Evolutionary conservation across 1,139 yeast genomes (phyloP).

Genomic region (Suhomyces bribrorum): DNA sequence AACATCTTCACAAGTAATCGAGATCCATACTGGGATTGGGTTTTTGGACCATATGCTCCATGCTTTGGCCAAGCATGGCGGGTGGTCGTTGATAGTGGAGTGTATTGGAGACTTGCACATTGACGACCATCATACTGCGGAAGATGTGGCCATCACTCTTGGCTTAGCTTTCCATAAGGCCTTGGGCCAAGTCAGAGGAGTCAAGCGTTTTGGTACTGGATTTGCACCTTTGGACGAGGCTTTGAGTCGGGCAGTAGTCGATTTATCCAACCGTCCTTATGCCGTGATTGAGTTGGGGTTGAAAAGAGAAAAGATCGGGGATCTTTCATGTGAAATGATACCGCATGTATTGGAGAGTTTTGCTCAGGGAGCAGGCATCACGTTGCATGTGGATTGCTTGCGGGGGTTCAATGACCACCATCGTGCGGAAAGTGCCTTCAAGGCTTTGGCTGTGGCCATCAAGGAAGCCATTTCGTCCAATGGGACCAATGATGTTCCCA

Average conservation of each 20-base stretch:
- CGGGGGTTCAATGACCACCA: slow-evolving; percentile 96
- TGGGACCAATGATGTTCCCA: slow-evolving; percentile 89
- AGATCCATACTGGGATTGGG: slow-evolving; percentile 89
- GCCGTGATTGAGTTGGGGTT: slow-evolving; percentile 89
- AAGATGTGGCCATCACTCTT: slow-evolving; percentile 89
- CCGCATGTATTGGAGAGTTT: slow-evolving; percentile 94
- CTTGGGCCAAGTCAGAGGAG: slow-evolving; percentile 85
- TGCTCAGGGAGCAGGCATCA: slow-evolving; percentile 87
- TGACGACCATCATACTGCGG: slow-evolving; percentile 96
- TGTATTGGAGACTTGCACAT: slow-evolving; percentile 94
- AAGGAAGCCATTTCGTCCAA: slow-evolving; percentile 81
- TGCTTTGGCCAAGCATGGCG: slow-evolving; percentile 94
- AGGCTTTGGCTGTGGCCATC: slow-evolving; percentile 90
- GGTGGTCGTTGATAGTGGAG: slow-evolving; percentile 89
- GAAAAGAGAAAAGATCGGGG: slow-evolving; percentile 91
- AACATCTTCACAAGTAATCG: slow-evolving; percentile 67
- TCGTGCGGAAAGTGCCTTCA: slow-evolving; percentile 93
- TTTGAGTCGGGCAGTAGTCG: slow-evolving; percentile 89
- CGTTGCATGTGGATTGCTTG: slow-evolving; percentile 90
- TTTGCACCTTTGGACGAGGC: slow-evolving; percentile 98
- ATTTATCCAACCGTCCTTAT: slow-evolving; percentile 87
- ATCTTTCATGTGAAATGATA: slow-evolving; percentile 90
- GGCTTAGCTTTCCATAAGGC: slow-evolving; percentile 91
- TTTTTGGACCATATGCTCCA: slow-evolving; percentile 97
- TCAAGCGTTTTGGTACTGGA: slow-evolving; percentile 89